These are phyloP conservation scores for Teratosphaeria zuluensis DNA, from an alignment of 2,329 filamentous ascomycete genomes.

Conservation along the genomic window DNA sequence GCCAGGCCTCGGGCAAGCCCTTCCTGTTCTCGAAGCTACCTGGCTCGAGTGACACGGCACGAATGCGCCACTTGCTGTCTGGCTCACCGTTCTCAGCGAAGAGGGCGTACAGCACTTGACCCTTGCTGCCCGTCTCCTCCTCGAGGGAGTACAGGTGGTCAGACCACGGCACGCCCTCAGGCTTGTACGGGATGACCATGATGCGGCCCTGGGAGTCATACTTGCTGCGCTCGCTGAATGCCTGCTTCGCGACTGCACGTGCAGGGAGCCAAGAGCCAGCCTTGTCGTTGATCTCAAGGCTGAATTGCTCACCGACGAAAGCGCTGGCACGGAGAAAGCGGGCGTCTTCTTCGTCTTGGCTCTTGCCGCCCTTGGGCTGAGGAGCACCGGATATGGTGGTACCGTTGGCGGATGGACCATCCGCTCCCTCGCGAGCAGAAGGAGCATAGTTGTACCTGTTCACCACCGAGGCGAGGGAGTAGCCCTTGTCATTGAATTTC, in stretches of 20 bases:
- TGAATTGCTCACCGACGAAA: slow-evolving; percentile 85
- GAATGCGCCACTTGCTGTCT: slow-evolving; percentile 82
- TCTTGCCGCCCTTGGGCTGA: slow-evolving; percentile 19
- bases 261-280: slow-evolving; percentile 76
- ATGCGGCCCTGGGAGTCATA: slow-evolving; percentile 68
- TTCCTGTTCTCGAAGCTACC: slow-evolving; percentile 89
- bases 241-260: slow-evolving; percentile 63
- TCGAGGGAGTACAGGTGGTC: slow-evolving; percentile 91
- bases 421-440: slow-evolving; percentile 20
- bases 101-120: slow-evolving; percentile 69
- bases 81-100: slow-evolving; percentile 74
- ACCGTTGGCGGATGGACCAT: slow-evolving; percentile 11
- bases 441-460: slow-evolving; percentile 67
- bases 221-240: slow-evolving; percentile 59
- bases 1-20: slow-evolving; percentile 82
- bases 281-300: slow-evolving; percentile 68
- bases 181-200: slow-evolving; percentile 54
- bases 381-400: slow-evolving; percentile 9
- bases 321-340: slow-evolving; percentile 67
- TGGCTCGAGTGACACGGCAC: slow-evolving; percentile 75
- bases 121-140: slow-evolving; percentile 40
- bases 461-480: slow-evolving; percentile 77
- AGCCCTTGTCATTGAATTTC: slow-evolving; percentile 72
- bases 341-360: slow-evolving; percentile 67
- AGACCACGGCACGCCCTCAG: slow-evolving; percentile 77